Conservation (phyloP, 352 stramenopile species). For the Blastocystis sp. region DNA sequence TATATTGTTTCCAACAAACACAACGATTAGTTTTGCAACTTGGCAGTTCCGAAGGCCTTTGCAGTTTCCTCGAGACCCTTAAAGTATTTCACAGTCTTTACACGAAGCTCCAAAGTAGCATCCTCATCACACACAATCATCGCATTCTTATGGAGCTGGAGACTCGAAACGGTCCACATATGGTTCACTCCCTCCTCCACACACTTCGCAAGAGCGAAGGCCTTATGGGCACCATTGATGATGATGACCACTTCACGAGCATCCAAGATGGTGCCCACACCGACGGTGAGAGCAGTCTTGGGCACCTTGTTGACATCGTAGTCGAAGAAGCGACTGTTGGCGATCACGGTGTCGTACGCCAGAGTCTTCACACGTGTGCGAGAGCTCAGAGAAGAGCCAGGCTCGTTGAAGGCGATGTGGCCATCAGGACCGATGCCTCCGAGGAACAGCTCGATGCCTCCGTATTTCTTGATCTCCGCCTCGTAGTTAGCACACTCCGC, state of each 20-base stretch:
- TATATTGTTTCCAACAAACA: not conserved
- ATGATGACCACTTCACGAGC: slow-evolving; percentile 78
- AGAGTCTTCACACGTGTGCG: slow-evolving; percentile 80
- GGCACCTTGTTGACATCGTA: slow-evolving; percentile 75
- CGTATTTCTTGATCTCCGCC: slow-evolving; percentile 73
- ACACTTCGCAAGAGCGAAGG: slow-evolving; percentile 78
- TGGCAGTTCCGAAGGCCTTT: not conserved
- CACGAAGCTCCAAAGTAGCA: slow-evolving; percentile 77
- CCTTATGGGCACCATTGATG: slow-evolving; percentile 77
- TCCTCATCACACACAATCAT: slow-evolving; percentile 82
- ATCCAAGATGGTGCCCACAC: slow-evolving; percentile 79
- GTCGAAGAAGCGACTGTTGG: slow-evolving; percentile 79
- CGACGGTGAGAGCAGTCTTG: slow-evolving; percentile 81
- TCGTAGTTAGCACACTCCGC: slow-evolving; percentile 77
- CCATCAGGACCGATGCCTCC: slow-evolving; percentile 83
- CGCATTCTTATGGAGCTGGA: slow-evolving; percentile 76
- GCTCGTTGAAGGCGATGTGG: slow-evolving; percentile 86
- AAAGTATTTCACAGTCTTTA: slow-evolving; percentile 84
- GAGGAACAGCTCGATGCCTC: slow-evolving; percentile 82
- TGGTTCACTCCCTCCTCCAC: slow-evolving; percentile 81
- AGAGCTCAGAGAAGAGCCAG: slow-evolving; percentile 74
- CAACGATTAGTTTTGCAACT: slow-evolving; percentile 22
- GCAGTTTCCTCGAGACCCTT: slow-evolving; percentile 72
- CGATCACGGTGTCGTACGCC: slow-evolving; percentile 80
- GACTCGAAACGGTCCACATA: slow-evolving; percentile 81